Evolutionary conservation across 83 land plant genomes (phyloP), one percentile per base, ranked within the genome.

Genomic region (Larix sibirica): DNA sequence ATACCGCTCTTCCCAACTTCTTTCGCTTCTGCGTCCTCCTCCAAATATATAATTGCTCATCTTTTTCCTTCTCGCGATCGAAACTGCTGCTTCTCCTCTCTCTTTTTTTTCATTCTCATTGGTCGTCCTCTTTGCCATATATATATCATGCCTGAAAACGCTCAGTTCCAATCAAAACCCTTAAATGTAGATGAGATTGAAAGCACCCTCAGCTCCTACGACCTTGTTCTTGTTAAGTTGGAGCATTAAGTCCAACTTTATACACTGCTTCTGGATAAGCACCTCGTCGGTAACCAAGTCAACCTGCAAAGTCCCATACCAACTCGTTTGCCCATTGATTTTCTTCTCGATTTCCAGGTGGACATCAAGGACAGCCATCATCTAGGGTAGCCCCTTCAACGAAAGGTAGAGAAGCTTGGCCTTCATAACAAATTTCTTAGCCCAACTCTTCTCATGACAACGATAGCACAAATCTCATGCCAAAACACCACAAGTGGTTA

Each of bases 141-240:
- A 33, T 33, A 33, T 0, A 33, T 33, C 36, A 33, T 33, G 36
- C 1, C 36, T 33, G 36, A 1, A 33, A 33, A 33, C 1, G 1
- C 36, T 1, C 0, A 33, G 36, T 1, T 33, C 36, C 36, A 33
- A 33, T 33, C 36, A 33, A 33, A 33, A 33, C 36, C 36, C 36
- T 33, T 33, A 33, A 33, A 33, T 33, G 36, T 33, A 33, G 0
- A 93, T 50, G 78, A 86, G 80, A 74, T 91, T 88, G 74, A 93
- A 93, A 12, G 96, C 96, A 31, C 90, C 96, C 68, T 91, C 92
- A 13, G 92, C 93, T 6, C 94, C 94, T 26, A 86, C 12, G 17
- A 90, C 86, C 60, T 89, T 91, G 80, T 92, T 90, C 82, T 92
- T 92, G 79, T 92, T 94, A 23, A 91, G 93, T n/a, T 92, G 94